Evolutionary conservation across 2,329 filamentous ascomycete genomes (phyloP), one percentile per base, ranked within the genome.

Genomic region (Cercospora sp.): DNA sequence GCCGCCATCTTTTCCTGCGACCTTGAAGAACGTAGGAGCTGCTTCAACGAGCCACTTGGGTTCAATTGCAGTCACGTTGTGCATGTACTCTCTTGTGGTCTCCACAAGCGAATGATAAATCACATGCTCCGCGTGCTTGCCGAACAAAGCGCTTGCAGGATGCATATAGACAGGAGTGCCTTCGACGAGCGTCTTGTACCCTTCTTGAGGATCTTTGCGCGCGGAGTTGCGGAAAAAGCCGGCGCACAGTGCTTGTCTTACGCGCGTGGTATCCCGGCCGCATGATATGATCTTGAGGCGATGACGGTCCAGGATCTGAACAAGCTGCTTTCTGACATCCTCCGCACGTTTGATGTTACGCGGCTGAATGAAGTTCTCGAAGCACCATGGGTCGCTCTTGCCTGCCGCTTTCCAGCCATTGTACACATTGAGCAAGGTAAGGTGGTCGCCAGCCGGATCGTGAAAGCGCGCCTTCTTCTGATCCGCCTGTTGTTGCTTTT

Each of bases 21-120:
- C 93, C 86, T 97, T 97, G 88, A 98, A 99, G 84, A 98, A 99
- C 0, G 93, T 97, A 9, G 96, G 95, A n/a, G 96, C 95, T 12
- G 94, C 94, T 76, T 97, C 94, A 0, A 98, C 93, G 24, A 99
- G 86, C 88, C 88, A 90, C 79, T 97, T 97, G 8, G 95, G 94
- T 81, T 99, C 95, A 75, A 99, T 98, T 3, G 88, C 87, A 3
- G 93, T 97, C 13, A 93, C 95, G 78, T 88, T 92, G 77, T 97
- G 94, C 95, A 99, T 98, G 81, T 98, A 99, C 82, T 99, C 95
- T 82, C 97, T 94, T 26, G 91, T 96, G 26, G 95, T 99, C 74
- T 98, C 86, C 7, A 98, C 92, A 21, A 99, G 84, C 63, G 89
- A 90, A 77, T 97, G 90, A 79, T 97, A 99, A 65, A 99, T 92